Evolutionary conservation across 140 eudicot genomes (phyloP).

Genomic region (Anethum foeniculum): DNA sequence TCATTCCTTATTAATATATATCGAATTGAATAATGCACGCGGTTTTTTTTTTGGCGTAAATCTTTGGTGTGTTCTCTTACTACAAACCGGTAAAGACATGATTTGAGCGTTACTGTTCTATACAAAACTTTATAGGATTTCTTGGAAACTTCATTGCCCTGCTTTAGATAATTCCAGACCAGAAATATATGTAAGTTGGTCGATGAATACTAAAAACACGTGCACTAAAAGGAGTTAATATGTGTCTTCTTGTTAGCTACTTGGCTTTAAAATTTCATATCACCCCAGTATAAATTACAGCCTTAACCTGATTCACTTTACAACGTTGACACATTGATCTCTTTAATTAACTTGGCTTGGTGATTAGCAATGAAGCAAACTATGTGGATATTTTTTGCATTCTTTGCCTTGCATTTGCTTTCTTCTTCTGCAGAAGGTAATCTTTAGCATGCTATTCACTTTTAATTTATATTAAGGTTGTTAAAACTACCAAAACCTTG

Average conservation of each 20-base stretch:
- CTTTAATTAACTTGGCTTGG: too few relatives aligned
- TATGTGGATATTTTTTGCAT: neutral
- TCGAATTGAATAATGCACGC: too few relatives aligned
- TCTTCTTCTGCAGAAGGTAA: constrained; percentile 9
- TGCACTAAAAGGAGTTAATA: neutral
- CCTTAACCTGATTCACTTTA: neutral
- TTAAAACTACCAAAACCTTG: too few relatives aligned
- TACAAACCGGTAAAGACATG: neutral
- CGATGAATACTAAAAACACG: constrained; percentile 1
- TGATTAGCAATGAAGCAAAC: neutral
- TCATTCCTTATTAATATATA: too few relatives aligned
- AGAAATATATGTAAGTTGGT: neutral
- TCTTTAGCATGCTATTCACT: neutral
- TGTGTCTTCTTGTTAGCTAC: neutral
- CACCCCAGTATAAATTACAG: neutral
- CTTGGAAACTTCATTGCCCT: neutral
- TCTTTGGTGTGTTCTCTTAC: neutral
- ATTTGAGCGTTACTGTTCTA: too few relatives aligned
- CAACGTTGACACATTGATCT: neutral
- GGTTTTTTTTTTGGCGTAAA: too few relatives aligned
- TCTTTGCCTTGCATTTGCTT: neutral
- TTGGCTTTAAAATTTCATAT: neutral
- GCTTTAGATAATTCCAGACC: neutral
- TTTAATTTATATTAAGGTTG: neutral
- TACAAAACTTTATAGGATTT: too few relatives aligned